These are phyloP conservation scores for Eutrema heterophyllum DNA, from an alignment of 345 rosid genomes.

Conservation along the genomic window DNA sequence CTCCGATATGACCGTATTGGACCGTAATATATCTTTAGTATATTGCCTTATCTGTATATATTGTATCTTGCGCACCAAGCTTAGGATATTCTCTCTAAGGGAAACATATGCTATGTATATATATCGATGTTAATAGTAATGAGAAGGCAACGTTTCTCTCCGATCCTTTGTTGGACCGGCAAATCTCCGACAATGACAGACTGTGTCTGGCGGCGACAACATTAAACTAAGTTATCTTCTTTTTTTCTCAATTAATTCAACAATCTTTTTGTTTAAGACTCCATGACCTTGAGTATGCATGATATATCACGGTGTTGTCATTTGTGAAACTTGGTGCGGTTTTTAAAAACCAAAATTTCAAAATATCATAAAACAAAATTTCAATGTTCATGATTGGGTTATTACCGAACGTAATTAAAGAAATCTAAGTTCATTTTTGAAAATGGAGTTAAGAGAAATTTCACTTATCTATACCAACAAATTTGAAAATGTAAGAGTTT, in stretches of 20 bases:
- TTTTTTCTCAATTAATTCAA: neutral
- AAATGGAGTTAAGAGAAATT: too few species aligned
- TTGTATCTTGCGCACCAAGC: too few species aligned
- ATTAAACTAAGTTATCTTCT: neutral
- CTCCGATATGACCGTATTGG: conserved; percentile 40
- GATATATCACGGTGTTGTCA: neutral
- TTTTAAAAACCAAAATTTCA: neutral
- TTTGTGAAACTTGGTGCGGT: neutral
- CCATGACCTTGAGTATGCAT: neutral
- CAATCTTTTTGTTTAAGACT: neutral
- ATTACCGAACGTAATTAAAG: neutral
- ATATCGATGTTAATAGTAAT: too few species aligned
- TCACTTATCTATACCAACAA: too few species aligned
- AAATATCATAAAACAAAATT: neutral
- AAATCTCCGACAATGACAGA: conserved; percentile 15
- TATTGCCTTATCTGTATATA: too few species aligned
- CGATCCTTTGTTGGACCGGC: neutral
- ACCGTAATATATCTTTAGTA: too few species aligned
- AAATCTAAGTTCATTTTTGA: neutral
- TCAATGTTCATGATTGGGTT: neutral
- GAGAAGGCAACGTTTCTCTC: too few species aligned
- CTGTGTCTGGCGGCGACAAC: conserved; percentile 9
- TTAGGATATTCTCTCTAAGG: too few species aligned
- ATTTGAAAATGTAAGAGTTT: too few species aligned
- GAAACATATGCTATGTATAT: too few species aligned